A percentile compares a stretch with the other conserved stretches of the same genome.
Conservation (phyloP, 768 basidiomycete genomes). For the Hericium coralloides region DNA sequence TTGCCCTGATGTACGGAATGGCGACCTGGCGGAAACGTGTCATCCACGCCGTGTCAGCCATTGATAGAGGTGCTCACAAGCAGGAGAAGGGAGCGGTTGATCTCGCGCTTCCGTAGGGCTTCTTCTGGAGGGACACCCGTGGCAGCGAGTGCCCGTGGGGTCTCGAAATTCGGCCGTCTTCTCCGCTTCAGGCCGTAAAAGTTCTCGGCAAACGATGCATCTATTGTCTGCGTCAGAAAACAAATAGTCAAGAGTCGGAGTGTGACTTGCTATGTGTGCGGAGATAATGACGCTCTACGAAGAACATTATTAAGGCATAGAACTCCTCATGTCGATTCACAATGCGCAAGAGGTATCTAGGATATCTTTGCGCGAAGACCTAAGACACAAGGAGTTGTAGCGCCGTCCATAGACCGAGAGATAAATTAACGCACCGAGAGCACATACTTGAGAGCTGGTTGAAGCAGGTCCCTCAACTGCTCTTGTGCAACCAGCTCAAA, state of each 20-base stretch:
- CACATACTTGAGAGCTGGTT: conserved; percentile 92
- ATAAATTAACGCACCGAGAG: conserved; percentile 54
- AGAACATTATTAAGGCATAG: conserved; percentile 80
- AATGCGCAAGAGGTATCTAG: conserved; percentile 82
- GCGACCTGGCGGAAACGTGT: conserved; percentile 46
- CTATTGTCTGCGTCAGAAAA: conserved; percentile 30
- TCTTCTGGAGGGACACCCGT: conserved; percentile 61
- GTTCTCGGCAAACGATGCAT: conserved; percentile 90
- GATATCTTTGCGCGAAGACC: conserved; percentile 94
- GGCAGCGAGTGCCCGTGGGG: conserved; percentile 56
- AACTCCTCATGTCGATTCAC: conserved; percentile 97
- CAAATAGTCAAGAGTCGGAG: not conserved
- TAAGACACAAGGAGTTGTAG: conserved; percentile 21
- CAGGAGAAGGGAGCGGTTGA: conserved; percentile 70
- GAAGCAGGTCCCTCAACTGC: conserved; percentile 83
- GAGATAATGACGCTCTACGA: conserved; percentile 89
- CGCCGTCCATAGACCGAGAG: not conserved
- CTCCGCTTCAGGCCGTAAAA: conserved; percentile 90
- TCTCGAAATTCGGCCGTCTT: conserved; percentile 60
- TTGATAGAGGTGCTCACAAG: conserved; percentile 44
- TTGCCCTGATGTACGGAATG: conserved; percentile 83
- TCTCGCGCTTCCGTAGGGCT: conserved; percentile 54
- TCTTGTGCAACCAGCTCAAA: conserved; percentile 94
- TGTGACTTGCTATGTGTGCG: conserved; percentile 63
- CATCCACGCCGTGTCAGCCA: not conserved